Base-by-base conservation (phyloP, 352 stramenopile species). In the Albugo laibachii region DNA sequence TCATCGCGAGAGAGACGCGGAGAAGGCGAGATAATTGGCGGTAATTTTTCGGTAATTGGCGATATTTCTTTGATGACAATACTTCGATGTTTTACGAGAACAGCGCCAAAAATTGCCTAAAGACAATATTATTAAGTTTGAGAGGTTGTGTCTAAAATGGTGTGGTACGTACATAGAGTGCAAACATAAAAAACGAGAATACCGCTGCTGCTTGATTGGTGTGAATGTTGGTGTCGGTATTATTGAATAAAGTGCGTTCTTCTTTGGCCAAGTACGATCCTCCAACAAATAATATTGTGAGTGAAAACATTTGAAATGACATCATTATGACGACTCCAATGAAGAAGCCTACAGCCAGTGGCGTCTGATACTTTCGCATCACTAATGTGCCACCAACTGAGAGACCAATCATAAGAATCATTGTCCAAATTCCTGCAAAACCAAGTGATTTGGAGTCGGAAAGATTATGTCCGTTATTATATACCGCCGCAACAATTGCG, bases 271-370 rank as follows among this genome's bases (percentile, higher is more conserved):
- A 52, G 54, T 82, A 83, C 27, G 75, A 72, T 4, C 62, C 65
- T 24, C 76, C 70, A 16, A 72, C 69, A 52, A 84, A 85, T 49
- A 88, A 68, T 44, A 88, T 65, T 11, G 63, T 74, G 31, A 88
- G 59, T 57, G 70, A 83, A 58, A 88, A 83, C 73, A 86, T 85
- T 50, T 88, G 73, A 54, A 88, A 69, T 47, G 74, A 69, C 78
- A 92, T 92, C 73, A 93, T 92, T 45, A 92, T 65, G 38, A 93
- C 78, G 50, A 93, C 74, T 58, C 80, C 80, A 46, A 93, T 83
- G 55, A 93, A 85, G 53, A 93, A 91, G 43, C 80, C 78, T 35
- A 93, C 75, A 13, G 80, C 78, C 37, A 93, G 54, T 14, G 75
- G 73, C 10, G 75, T 89, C 60, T 83, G 65, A 64, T 89, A 87